A percentile compares a stretch with the other conserved stretches of the same genome.
Conservation (phyloP, 2,329 filamentous ascomycete genomes). For the Monilinia aucupariae region DNA sequence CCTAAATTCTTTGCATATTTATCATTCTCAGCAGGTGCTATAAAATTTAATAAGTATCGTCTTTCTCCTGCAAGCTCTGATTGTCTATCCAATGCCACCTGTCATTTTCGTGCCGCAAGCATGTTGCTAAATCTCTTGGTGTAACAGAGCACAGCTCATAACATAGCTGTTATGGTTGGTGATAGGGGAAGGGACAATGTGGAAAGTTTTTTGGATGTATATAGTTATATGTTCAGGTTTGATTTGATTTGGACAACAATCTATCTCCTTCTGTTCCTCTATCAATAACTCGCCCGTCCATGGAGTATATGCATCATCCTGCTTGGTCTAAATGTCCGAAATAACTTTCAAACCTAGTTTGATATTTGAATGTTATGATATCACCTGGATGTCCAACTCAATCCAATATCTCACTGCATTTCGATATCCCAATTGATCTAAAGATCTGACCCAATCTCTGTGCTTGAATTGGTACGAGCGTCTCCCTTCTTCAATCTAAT, state of each 20-base stretch:
- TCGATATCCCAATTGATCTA: too few species aligned
- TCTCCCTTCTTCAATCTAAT: too few species aligned
- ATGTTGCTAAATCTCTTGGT: neutral
- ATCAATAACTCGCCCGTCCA: neutral
- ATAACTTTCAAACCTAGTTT: too few species aligned
- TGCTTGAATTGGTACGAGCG: too few species aligned
- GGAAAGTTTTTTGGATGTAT: too few species aligned
- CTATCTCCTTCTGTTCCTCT: neutral
- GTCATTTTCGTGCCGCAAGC: neutral
- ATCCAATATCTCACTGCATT: too few species aligned
- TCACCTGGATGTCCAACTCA: too few species aligned
- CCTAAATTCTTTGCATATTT: neutral
- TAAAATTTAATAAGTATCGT: neutral
- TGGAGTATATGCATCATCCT: neutral
- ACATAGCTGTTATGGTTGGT: neutral
- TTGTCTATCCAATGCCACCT: neutral
- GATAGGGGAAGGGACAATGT: too few species aligned
- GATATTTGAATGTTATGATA: too few species aligned
- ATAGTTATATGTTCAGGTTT: neutral
- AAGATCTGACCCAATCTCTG: too few species aligned
- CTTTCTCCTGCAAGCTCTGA: neutral
- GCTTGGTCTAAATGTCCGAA: too few species aligned
- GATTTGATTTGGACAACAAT: neutral
- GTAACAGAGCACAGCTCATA: neutral
- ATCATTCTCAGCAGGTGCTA: neutral